Conservation (phyloP, 345 rosid species). For the Cardamine occulta region DNA sequence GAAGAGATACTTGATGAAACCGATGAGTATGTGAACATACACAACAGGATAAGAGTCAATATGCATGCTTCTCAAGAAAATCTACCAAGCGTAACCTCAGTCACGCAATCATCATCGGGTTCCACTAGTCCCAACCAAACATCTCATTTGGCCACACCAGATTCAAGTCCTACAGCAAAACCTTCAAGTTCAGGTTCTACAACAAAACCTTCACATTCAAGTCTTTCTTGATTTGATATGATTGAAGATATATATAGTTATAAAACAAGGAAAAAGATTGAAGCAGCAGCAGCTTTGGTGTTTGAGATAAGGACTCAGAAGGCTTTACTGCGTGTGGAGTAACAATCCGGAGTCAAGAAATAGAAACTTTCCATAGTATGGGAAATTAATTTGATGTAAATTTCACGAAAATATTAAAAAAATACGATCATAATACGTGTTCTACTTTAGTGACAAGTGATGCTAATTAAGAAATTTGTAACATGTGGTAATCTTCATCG, state of each 20-base stretch:
- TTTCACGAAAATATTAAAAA: neutral
- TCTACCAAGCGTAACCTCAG: slow-evolving; percentile 44
- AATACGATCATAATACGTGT: neutral
- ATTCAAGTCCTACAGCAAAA: slow-evolving; percentile 38
- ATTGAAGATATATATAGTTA: neutral
- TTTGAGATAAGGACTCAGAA: neutral
- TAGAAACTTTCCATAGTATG: neutral
- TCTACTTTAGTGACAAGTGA: neutral
- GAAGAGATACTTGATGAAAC: slow-evolving; percentile 99
- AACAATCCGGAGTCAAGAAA: neutral
- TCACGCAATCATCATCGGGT: slow-evolving; percentile 45
- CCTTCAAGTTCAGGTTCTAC: neutral
- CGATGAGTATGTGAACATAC: slow-evolving; percentile 90
- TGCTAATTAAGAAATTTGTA: neutral
- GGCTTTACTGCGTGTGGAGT: neutral
- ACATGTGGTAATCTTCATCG: neutral
- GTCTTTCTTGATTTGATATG: neutral
- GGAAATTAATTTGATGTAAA: neutral
- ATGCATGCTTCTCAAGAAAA: slow-evolving; percentile 73
- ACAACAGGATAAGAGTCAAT: slow-evolving; percentile 87
- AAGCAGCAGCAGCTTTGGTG: neutral
- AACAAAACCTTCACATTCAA: slow-evolving; percentile 12
- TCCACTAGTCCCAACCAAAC: slow-evolving; percentile 41
- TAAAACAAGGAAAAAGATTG: neutral
- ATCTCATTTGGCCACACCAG: slow-evolving; percentile 35